Evolutionary conservation across 1,284 basidiomycete genomes (phyloP), one percentile per base, ranked within the genome.

Genomic region (Leccinum pachyderme): DNA sequence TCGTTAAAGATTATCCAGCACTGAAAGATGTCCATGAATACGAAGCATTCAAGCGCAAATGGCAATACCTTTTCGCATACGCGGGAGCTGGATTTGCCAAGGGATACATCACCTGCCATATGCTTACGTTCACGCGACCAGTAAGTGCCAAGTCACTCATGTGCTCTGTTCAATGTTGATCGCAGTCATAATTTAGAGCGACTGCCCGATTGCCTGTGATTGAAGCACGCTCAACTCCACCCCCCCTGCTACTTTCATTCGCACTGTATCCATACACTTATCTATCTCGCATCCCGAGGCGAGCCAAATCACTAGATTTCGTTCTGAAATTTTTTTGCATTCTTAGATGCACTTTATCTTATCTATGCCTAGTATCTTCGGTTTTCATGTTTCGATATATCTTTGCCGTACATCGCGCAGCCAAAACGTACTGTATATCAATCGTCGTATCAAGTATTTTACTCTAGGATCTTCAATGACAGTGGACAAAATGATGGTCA

Each of bases 61-160:
- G 87, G 87, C 81, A 84, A 63, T 89, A 89, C 65, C 81, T 89
- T 45, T 89, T 89, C 64, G 87, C 83, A 12, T 89, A 89, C 63
- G 87, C 87, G 41, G 84, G 81, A 45, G 85, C 86, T 50, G 87
- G 87, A 9, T 89, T 89, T 71, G 79, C 81, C 22, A 83, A 85
- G 62, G 87, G 86, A 15, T 89, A 88, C 71, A 87, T 89, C 62
- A 84, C 85, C 35, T 89, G 86, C 61, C 87, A 89, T 61, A 87
- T 89, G 86, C 75, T 89, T 55, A 82, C 82, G 13, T 85, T 85
- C 64, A 81, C 79, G 61, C 78, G 83, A 50, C 75, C 77, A 57
- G 81, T 83, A 39, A 67, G 82, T 73, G 2, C 18, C 7, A 46
- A 11, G 27, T 47, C 33, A 27, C 27, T 43, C 29, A 47, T 22